Conservation (phyloP, 768 basidiomycete species). For the Agaricus sinodeliciosus region DNA sequence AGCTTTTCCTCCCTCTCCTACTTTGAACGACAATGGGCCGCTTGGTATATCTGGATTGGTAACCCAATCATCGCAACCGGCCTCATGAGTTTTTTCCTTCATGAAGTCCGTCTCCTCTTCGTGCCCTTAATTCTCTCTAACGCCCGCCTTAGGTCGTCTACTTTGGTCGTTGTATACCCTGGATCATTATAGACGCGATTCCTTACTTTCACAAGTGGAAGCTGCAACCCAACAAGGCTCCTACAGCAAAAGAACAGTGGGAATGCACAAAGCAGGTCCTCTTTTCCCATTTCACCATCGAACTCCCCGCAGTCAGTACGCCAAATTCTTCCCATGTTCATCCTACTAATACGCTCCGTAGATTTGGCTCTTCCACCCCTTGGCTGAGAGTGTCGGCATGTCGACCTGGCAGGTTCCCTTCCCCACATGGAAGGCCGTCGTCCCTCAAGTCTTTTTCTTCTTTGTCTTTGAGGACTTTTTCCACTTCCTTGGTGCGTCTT, state of each 20-base stretch:
- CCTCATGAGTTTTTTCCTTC: conserved; percentile 84
- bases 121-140: neutral
- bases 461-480: conserved; percentile 96
- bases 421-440: conserved; percentile 62
- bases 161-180: conserved; percentile 91
- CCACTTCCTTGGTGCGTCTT: conserved; percentile 74
- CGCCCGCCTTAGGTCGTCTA: conserved; percentile 67
- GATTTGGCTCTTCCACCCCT: conserved; percentile 91
- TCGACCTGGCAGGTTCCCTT: conserved; percentile 91
- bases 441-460: conserved; percentile 77
- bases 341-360: conserved; percentile 19
- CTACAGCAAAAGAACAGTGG: conserved; percentile 82
- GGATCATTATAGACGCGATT: conserved; percentile 92
- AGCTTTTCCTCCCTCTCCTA: conserved; percentile 58
- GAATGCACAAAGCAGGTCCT: conserved; percentile 93
- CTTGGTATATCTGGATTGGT: conserved; percentile 81
- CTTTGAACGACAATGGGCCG: conserved; percentile 76
- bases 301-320: conserved; percentile 75
- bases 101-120: conserved; percentile 62
- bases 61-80: conserved; percentile 93
- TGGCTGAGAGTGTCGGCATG: conserved; percentile 87
- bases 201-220: conserved; percentile 95
- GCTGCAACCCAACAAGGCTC: conserved; percentile 81
- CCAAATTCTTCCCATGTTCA: no score
- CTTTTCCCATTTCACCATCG: conserved; percentile 92